Conservation (phyloP, 768 basidiomycete species). For the Trametes elegans region DNA sequence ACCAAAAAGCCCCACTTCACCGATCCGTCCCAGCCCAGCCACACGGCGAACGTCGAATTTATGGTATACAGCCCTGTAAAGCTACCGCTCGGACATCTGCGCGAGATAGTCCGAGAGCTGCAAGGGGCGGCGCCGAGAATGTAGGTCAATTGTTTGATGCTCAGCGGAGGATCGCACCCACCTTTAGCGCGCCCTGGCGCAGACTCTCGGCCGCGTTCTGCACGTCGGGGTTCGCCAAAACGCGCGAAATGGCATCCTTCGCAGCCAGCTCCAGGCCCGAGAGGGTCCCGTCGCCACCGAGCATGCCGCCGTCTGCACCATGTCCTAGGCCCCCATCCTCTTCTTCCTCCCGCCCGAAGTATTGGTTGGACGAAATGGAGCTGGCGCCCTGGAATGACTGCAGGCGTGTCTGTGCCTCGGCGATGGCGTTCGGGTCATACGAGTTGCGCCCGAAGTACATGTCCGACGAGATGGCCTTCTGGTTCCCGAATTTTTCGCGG, state of each 20-base stretch:
- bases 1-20: background rate
- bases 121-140: background rate
- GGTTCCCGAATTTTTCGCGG: slow-evolving; percentile 85
- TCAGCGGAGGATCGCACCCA: slow-evolving; percentile 33
- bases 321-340: slow-evolving; percentile 44
- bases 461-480: slow-evolving; percentile 97
- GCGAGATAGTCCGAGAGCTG: slow-evolving; percentile 50
- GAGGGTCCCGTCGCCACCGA: slow-evolving; percentile 46
- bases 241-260: slow-evolving; percentile 68
- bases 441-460: slow-evolving; percentile 92
- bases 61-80: background rate
- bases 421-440: slow-evolving; percentile 70
- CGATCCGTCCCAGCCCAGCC: background rate
- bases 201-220: slow-evolving; percentile 82
- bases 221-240: slow-evolving; percentile 84
- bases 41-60: background rate
- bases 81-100: slow-evolving; percentile 26
- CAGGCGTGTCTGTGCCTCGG: slow-evolving; percentile 81
- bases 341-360: slow-evolving; percentile 91
- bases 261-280: slow-evolving; percentile 64
- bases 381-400: slow-evolving; percentile 88
- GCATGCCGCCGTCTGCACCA: slow-evolving; percentile 53
- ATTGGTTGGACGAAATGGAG: slow-evolving; percentile 91
- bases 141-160: background rate
- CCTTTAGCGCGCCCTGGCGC: slow-evolving; percentile 79